A percentile compares a stretch with the other conserved stretches of the same genome.
Conservation (phyloP, 2,329 filamentous ascomycete genomes). For the Trichophyton mentagrophytes region DNA sequence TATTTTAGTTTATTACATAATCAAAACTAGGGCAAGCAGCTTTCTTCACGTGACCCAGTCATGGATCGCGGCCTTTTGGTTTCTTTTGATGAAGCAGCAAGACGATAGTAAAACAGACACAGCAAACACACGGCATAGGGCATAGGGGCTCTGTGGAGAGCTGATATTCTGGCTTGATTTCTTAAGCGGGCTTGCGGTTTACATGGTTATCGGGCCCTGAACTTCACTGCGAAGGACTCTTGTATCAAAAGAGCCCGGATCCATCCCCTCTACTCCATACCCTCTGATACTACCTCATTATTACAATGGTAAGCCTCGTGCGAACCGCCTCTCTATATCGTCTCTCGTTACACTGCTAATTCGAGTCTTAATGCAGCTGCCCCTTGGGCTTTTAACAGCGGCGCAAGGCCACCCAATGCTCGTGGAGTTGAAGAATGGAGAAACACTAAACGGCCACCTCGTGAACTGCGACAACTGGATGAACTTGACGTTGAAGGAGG, state of each 20-base stretch:
- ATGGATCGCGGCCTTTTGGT: neutral
- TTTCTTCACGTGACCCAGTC: neutral
- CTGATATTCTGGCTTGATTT: neutral
- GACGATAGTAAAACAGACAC: neutral
- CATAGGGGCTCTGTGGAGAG: neutral
- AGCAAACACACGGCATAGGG: neutral
- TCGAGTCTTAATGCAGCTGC: conserved; percentile 36
- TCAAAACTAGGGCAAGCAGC: neutral
- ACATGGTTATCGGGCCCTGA: neutral
- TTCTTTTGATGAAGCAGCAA: neutral
- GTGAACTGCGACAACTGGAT: conserved; percentile 99
- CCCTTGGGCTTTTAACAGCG: conserved; percentile 73
- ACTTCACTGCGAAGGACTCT: neutral
- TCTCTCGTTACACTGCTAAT: neutral
- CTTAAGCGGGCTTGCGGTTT: neutral
- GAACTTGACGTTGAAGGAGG: conserved; percentile 95
- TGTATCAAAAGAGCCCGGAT: neutral
- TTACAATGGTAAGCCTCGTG: neutral
- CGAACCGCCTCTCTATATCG: neutral
- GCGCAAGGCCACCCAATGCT: conserved; percentile 97
- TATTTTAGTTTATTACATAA: neutral
- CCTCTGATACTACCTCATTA: neutral
- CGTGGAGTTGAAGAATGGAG: conserved; percentile 92
- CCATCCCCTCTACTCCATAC: neutral
- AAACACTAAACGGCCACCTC: conserved; percentile 91